Evolutionary conservation across 768 basidiomycete genomes (phyloP).

Genomic region (Neoboletus brunneissimus): DNA sequence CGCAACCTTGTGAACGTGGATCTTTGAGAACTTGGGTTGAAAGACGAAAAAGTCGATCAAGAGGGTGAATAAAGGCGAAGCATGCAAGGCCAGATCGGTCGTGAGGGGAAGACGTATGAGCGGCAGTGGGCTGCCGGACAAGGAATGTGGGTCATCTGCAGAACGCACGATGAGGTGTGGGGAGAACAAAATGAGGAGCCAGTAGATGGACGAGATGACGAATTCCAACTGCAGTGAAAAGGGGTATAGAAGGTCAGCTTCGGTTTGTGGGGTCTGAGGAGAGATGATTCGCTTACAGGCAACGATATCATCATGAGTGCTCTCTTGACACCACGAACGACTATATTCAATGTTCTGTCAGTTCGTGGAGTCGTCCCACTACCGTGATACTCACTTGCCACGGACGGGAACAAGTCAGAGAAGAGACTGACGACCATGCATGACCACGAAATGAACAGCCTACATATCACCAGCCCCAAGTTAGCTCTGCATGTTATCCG

Average conservation of each 20-base stretch:
- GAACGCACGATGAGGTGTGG: conserved; percentile 56
- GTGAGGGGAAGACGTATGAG: conserved; percentile 45
- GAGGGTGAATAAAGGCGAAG: conserved; percentile 54
- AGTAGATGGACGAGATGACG: conserved; percentile 62
- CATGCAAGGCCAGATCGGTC: conserved; percentile 66
- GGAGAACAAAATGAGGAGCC: conserved; percentile 54
- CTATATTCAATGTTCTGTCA: conserved; percentile 1
- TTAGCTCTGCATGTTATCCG: background rate
- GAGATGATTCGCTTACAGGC: conserved; percentile 44
- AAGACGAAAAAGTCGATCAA: conserved; percentile 66
- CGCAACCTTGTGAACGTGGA: conserved; percentile 8
- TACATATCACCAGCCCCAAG: background rate
- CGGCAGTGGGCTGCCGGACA: background rate
- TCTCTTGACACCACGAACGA: conserved; percentile 48
- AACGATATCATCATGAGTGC: conserved; percentile 59
- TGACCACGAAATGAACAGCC: conserved; percentile 36
- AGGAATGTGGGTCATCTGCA: background rate
- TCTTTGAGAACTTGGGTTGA: conserved; percentile 51
- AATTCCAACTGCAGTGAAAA: conserved; percentile 36
- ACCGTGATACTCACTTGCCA: conserved; percentile 30
- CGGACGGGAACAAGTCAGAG: conserved; percentile 40
- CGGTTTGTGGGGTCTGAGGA: background rate
- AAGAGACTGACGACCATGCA: conserved; percentile 41
- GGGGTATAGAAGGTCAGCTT: background rate
- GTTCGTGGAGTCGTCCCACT: background rate